Evolutionary conservation across 179 eudicot species (phyloP).

Genomic region (Camellia oleifera): DNA sequence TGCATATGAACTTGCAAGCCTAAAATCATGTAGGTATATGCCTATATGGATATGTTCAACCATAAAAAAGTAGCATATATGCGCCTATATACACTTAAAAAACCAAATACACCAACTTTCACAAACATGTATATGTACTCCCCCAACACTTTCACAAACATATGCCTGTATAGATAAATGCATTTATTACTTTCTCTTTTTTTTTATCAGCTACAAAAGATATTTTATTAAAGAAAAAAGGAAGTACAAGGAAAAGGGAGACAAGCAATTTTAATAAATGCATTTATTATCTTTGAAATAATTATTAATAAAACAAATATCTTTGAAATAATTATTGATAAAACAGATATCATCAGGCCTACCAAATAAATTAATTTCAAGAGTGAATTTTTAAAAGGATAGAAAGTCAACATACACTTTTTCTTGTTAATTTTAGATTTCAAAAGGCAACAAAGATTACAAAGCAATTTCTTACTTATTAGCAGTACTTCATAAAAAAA

Average conservation of each 20-base stretch:
- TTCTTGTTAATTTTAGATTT: neutral
- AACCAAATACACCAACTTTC: neutral
- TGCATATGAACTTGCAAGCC: neutral
- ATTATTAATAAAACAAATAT: neutral
- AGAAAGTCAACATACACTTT: neutral
- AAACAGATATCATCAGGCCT: conserved; percentile 5
- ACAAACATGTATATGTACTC: neutral
- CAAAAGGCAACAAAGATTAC: neutral
- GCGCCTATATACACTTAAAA: neutral
- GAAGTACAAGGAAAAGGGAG: neutral
- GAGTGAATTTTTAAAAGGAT: neutral
- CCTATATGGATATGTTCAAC: neutral
- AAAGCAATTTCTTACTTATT: neutral
- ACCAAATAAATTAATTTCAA: neutral
- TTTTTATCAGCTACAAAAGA: no score
- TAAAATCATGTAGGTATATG: neutral
- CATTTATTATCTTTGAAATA: neutral
- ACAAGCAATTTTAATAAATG: neutral
- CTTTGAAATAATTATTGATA: neutral
- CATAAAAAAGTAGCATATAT: neutral
- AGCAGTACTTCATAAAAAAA: neutral
- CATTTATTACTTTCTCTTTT: no score
- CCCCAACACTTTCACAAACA: neutral
- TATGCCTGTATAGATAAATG: neutral
- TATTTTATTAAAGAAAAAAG: no score